Evolutionary conservation across 352 stramenopile genomes (phyloP), one percentile per base, ranked within the genome.

Genomic region (Pythium plurisporium): DNA sequence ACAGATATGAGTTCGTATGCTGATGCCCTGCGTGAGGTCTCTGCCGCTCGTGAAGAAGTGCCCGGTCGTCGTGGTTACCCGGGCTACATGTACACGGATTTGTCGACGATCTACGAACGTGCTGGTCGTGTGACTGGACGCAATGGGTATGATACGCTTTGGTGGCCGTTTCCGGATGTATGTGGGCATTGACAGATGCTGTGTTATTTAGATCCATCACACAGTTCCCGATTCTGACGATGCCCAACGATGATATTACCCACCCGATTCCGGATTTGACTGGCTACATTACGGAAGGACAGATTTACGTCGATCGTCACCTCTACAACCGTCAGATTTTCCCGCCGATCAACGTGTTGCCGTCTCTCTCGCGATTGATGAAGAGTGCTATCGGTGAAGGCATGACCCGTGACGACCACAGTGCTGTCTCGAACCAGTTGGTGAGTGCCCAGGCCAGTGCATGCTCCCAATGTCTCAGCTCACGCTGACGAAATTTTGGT

Each of bases 211-310:
- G 65, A 33, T 99, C 96, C 43, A 99, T 99, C 73, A 99, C 97
- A 44, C 96, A 99, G 80, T 82, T 99, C 52, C 97, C 97, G 55
- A 99, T 99, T 76, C 76, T 99, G 69, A 99, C 97, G 42, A 99
- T 99, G 96, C 97, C 97, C 59, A 99, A 99, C 87, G 96, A 99
- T 75, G 97, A 99, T 86, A 99, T 99, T 80, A 99, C 97, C 42
- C 97, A 99, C 72, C 97, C 97, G 57, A 99, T 99, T 87, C 97
- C 97, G 59, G 97, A 99, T 93, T 82, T 99, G 55, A 99, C 97
- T 57, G 97, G 97, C 33, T 99, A 99, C 78, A 99, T 99, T 79
- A 99, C 97, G 29, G 97, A 99, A 73, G 97, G 96, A 62, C 97
- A 95, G 81, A 96, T 99, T 70, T 99, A 99, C 77, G 86, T 99